These are phyloP conservation scores for Penicillium chermesinum DNA, from an alignment of 495 filamentous ascomycete genomes.

Conservation along the genomic window DNA sequence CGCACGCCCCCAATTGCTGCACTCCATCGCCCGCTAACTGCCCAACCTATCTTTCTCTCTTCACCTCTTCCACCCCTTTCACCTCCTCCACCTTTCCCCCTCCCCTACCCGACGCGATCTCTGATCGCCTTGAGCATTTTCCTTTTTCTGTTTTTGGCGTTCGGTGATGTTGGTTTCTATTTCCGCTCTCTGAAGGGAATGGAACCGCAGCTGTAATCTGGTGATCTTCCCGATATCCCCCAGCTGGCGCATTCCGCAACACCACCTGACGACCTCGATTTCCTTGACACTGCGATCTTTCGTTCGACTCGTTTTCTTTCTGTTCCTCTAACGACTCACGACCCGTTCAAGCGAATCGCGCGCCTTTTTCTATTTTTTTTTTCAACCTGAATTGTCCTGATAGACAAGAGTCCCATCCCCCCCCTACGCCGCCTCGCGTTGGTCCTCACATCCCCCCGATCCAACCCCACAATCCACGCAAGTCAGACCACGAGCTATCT, in stretches of 20 bases:
- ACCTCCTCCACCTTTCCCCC: neutral
- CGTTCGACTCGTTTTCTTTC: constrained; percentile 32
- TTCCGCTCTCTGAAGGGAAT: constrained; percentile 19
- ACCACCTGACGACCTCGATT: constrained; percentile 11
- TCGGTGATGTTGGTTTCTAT: constrained; percentile 20
- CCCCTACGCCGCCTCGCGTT: neutral
- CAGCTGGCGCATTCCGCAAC: constrained; percentile 29
- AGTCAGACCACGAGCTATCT: constrained; percentile 9
- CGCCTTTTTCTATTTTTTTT: constrained; percentile 6
- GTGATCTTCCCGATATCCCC: constrained; percentile 19
- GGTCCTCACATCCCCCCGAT: neutral
- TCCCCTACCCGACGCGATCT: constrained; percentile 9
- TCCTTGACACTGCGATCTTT: constrained; percentile 25
- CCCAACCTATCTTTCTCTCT: constrained; percentile 8
- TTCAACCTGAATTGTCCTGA: neutral
- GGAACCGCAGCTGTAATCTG: constrained; percentile 29
- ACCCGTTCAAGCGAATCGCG: constrained; percentile 13
- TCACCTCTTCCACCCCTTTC: constrained; percentile 6
- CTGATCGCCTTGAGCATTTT: constrained; percentile 19
- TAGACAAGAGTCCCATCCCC: neutral
- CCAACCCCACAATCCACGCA: constrained; percentile 9
- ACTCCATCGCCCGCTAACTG: constrained; percentile 19
- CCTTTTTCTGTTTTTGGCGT: constrained; percentile 26
- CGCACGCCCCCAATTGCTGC: constrained; percentile 7
- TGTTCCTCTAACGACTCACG: constrained; percentile 35